phyloP scores from a whole-genome alignment of 2,329 filamentous ascomycete genomes.

The Colletotrichum neosansevieriae region DNA sequence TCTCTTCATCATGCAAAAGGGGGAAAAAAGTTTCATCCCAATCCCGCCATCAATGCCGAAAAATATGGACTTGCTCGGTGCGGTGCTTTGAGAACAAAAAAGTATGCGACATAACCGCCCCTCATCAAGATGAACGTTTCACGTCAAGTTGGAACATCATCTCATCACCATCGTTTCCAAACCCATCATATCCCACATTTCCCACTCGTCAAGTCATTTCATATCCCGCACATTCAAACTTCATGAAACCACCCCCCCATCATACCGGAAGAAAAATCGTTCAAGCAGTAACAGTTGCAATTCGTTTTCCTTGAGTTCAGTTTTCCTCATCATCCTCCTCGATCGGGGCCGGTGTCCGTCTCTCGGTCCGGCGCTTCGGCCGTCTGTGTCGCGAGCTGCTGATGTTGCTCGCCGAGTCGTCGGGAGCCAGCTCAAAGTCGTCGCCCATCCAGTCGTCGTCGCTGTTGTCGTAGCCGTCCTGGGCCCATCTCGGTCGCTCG shows the following conservation, averaged over 20 bases:
- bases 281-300: constrained; percentile 7
- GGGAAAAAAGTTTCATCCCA: no score
- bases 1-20: no score
- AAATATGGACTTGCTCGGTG: no score
- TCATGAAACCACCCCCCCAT: background rate
- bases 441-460: constrained; percentile 70
- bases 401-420: constrained; percentile 86
- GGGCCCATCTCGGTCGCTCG: constrained; percentile 61
- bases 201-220: constrained; percentile 21
- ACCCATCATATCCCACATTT: background rate
- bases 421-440: constrained; percentile 75
- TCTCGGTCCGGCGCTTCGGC: constrained; percentile 75
- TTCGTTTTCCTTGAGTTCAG: constrained; percentile 32
- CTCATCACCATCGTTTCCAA: background rate
- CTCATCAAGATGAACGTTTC: background rate
- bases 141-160: background rate
- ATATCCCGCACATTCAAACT: constrained; percentile 14
- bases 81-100: no score
- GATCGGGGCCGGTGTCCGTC: constrained; percentile 78
- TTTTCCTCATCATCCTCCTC: constrained; percentile 78
- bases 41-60: no score
- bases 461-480: constrained; percentile 62
- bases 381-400: constrained; percentile 76
- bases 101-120: no score
- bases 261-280: background rate